Evolutionary conservation across 2,329 filamentous ascomycete genomes (phyloP).

Genomic region (Pseudocercospora vitis): DNA sequence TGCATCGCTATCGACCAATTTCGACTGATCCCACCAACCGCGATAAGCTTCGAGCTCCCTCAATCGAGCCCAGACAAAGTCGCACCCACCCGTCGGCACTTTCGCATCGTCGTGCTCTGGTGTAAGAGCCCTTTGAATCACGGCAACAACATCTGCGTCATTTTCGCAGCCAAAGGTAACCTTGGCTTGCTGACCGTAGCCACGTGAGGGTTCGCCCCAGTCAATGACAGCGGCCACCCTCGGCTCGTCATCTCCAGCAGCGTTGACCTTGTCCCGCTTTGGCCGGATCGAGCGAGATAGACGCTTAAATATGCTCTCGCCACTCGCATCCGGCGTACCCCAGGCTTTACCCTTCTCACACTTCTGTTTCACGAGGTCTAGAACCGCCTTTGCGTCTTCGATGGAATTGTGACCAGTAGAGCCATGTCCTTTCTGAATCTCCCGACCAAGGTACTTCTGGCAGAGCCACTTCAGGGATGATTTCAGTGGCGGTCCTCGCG

Average conservation of each 20-base stretch:
- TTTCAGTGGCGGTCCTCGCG: slow-evolving; percentile 83
- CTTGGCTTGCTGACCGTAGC: slow-evolving; percentile 58
- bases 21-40: slow-evolving; percentile 60
- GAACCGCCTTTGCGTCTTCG: slow-evolving; percentile 86
- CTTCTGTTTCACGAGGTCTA: slow-evolving; percentile 92
- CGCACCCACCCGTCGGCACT: slow-evolving; percentile 55
- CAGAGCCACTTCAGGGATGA: slow-evolving; percentile 86
- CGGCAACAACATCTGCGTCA: slow-evolving; percentile 59
- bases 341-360: slow-evolving; percentile 88
- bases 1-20: slow-evolving; percentile 43
- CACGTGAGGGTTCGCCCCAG: slow-evolving; percentile 76
- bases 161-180: slow-evolving; percentile 57
- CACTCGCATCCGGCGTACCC: slow-evolving; percentile 75
- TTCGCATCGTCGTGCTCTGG: slow-evolving; percentile 44
- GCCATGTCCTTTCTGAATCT: slow-evolving; percentile 79
- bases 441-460: slow-evolving; percentile 78
- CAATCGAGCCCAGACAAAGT: slow-evolving; percentile 64
- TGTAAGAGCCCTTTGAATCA: slow-evolving; percentile 53
- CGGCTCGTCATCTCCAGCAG: slow-evolving; percentile 42
- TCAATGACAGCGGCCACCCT: slow-evolving; percentile 77
- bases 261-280: slow-evolving; percentile 42
- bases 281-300: slow-evolving; percentile 54
- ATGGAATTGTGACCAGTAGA: slow-evolving; percentile 81
- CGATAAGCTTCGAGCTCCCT: slow-evolving; percentile 60
- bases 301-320: slow-evolving; percentile 87